These are phyloP conservation scores for Venturiaceae sp. DNA, from an alignment of 2,329 filamentous ascomycete genomes.

Conservation along the genomic window DNA sequence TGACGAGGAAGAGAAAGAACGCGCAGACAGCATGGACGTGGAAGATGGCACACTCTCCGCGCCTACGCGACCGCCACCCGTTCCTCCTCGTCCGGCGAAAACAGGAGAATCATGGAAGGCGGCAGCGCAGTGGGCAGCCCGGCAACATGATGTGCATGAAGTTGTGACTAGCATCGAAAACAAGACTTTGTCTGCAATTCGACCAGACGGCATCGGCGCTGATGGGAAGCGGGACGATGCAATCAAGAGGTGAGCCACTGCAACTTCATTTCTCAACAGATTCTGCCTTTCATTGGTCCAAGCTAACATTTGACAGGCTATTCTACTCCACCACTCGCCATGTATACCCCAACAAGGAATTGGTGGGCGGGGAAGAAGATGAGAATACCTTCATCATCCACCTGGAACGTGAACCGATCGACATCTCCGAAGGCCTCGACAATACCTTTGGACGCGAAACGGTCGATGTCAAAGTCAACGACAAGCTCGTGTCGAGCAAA, in stretches of 20 bases:
- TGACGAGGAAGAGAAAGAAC: background rate
- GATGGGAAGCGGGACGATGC: constrained; percentile 72
- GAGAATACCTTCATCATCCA: constrained; percentile 52
- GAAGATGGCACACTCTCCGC: constrained; percentile 23
- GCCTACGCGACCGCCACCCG: constrained; percentile 46
- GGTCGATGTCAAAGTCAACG: no score
- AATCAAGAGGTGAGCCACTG: constrained; percentile 52
- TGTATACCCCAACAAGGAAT: background rate
- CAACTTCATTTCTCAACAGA: background rate
- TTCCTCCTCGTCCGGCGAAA: constrained; percentile 43
- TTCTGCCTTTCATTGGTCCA: no score
- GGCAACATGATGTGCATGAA: constrained; percentile 90
- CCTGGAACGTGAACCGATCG: constrained; percentile 47
- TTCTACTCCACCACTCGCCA: background rate
- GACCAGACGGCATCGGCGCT: constrained; percentile 52
- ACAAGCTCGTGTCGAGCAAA: no score
- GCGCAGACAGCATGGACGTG: background rate
- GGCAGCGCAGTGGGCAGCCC: constrained; percentile 47
- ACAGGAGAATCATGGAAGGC: constrained; percentile 18
- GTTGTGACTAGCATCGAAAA: constrained; percentile 90
- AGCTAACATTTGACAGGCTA: no score
- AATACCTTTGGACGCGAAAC: constrained; percentile 78
- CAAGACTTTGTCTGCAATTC: constrained; percentile 82
- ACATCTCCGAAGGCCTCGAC: constrained; percentile 77
- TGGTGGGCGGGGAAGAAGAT: background rate